These are phyloP conservation scores for Pichia sp. DNA, from an alignment of 1,139 yeast genomes.

Conservation along the genomic window DNA sequence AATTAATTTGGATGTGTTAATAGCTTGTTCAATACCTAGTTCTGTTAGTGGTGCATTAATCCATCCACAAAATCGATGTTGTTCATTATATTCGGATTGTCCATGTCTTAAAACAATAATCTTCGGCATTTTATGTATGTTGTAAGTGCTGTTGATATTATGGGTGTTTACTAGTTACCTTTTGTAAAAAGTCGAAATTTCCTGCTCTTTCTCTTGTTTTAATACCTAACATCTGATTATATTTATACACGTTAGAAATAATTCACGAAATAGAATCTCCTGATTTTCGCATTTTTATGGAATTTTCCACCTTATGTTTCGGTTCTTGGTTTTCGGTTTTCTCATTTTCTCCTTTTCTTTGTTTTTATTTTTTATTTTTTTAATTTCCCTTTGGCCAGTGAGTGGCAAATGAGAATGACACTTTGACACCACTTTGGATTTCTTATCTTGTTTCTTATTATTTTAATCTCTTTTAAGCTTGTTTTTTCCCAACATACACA, in stretches of 20 bases:
- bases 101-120: slow-evolving; percentile 65
- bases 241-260: background rate
- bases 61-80: slow-evolving; percentile 77
- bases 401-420: background rate
- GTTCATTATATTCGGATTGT: slow-evolving; percentile 66
- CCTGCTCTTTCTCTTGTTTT: too few relatives aligned
- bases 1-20: slow-evolving; percentile 50
- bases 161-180: too few relatives aligned
- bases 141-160: too few relatives aligned
- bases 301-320: too few relatives aligned
- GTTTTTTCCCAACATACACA: background rate
- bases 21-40: slow-evolving; percentile 59
- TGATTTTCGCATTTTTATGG: background rate
- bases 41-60: slow-evolving; percentile 61
- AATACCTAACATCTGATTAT: too few relatives aligned
- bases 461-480: background rate
- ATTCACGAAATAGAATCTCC: background rate
- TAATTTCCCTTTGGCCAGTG: background rate
- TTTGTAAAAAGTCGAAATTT: too few relatives aligned
- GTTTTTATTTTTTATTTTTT: background rate
- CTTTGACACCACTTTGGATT: background rate
- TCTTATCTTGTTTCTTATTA: background rate
- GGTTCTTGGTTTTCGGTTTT: too few relatives aligned
- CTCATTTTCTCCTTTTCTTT: background rate
- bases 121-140: slow-evolving; percentile 12